Conservation (phyloP, 352 stramenopile species). For the Globisporangium nodosum region DNA sequence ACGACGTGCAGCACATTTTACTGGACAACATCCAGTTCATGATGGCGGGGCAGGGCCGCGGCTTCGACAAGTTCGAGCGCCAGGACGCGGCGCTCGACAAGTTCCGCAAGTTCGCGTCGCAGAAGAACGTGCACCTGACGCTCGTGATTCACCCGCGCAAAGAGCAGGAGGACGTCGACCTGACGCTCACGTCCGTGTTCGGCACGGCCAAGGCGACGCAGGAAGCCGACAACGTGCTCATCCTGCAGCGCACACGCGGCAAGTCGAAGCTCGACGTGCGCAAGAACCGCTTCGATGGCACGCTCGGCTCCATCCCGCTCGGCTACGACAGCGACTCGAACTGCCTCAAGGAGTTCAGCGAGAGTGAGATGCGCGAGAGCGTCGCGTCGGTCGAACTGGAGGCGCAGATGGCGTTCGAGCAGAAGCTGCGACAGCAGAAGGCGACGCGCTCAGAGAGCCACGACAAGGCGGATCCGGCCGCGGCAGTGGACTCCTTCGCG, state of each 20-base stretch:
- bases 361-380: conserved; percentile 61
- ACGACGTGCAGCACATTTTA: conserved; percentile 98
- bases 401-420: conserved; percentile 70
- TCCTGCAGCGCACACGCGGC: conserved; percentile 90
- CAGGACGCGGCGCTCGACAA: conserved; percentile 95
- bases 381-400: conserved; percentile 70
- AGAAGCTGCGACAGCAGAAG: conserved; percentile 44
- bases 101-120: conserved; percentile 95
- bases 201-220: conserved; percentile 98
- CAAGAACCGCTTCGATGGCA: conserved; percentile 95
- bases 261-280: conserved; percentile 95
- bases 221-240: conserved; percentile 99
- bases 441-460: conserved; percentile 11
- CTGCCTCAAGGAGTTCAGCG: conserved; percentile 60
- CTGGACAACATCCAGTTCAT: conserved; percentile 99
- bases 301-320: conserved; percentile 84
- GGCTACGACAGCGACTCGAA: conserved; percentile 72
- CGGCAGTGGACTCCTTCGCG: background rate
- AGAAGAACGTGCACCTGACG: conserved; percentile 97
- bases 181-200: conserved; percentile 96
- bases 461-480: background rate
- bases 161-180: conserved; percentile 91
- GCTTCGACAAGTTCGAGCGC: conserved; percentile 87
- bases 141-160: conserved; percentile 99
- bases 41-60: conserved; percentile 88